Evolutionary conservation across 2,329 filamentous ascomycete species (phyloP).

Genomic region (Hypoxylon sp.): DNA sequence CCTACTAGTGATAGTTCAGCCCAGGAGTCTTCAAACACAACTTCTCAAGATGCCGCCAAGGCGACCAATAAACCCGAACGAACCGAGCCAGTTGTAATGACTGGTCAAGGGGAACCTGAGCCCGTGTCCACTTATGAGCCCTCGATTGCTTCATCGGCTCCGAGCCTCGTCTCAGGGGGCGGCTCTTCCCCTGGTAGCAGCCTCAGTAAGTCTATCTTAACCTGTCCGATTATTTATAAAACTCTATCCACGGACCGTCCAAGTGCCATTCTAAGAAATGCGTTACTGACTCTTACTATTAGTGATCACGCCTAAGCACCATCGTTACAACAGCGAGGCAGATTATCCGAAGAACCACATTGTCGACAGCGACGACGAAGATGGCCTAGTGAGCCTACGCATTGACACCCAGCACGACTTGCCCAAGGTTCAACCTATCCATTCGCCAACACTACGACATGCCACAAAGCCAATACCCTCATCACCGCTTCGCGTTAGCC

Average conservation of each 20-base stretch:
- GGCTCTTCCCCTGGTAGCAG: constrained; percentile 43
- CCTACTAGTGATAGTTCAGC: neutral
- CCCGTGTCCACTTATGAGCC: constrained; percentile 28
- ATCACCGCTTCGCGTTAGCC: constrained; percentile 29
- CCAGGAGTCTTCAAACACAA: neutral
- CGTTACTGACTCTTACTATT: too few relatives aligned
- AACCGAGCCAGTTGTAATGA: constrained; percentile 12
- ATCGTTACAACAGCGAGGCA: constrained; percentile 28
- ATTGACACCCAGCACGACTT: constrained; percentile 28
- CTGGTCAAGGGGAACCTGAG: constrained; percentile 16
- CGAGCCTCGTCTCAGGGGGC: constrained; percentile 41
- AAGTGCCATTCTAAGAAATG: too few relatives aligned
- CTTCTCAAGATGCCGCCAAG: constrained; percentile 3
- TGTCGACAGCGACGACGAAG: constrained; percentile 32
- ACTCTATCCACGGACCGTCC: too few relatives aligned
- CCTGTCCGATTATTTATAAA: neutral
- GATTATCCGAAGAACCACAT: constrained; percentile 21
- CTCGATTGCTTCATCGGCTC: constrained; percentile 42
- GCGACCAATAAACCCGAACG: constrained; percentile 11
- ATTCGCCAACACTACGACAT: constrained; percentile 28
- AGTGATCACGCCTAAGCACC: constrained; percentile 43
- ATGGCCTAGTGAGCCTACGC: constrained; percentile 13
- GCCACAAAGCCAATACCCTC: constrained; percentile 12
- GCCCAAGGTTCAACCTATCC: constrained; percentile 10
- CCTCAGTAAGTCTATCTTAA: constrained; percentile 29